phyloP scores from a whole-genome alignment of 2,329 filamentous ascomycete species.

The Pseudocercospora eumusae region DNA sequence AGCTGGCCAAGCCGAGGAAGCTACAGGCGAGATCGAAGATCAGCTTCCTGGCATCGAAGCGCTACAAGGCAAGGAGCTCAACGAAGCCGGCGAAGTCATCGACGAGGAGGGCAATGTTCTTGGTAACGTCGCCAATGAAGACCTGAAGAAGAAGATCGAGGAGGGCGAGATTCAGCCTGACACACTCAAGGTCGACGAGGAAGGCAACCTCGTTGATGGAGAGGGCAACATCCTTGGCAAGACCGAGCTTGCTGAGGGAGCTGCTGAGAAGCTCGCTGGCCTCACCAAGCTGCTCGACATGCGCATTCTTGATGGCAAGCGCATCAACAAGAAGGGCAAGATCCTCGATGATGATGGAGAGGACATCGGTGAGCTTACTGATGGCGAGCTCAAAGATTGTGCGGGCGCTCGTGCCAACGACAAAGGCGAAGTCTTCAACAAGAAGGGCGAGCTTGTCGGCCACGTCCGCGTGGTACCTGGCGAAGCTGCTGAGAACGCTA shows the following conservation, averaged over 20 bases:
- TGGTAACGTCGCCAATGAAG: slow-evolving; percentile 52
- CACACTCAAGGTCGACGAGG: slow-evolving; percentile 54
- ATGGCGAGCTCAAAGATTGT: slow-evolving; percentile 48
- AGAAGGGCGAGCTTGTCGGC: slow-evolving; percentile 53
- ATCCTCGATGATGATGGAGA: slow-evolving; percentile 55
- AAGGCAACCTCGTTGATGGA: slow-evolving; percentile 53
- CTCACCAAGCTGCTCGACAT: slow-evolving; percentile 41
- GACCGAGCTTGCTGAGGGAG: slow-evolving; percentile 53
- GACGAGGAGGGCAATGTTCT: slow-evolving; percentile 54
- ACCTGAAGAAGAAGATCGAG: slow-evolving; percentile 43
- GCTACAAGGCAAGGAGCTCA: slow-evolving; percentile 54
- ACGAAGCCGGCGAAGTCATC: slow-evolving; percentile 53
- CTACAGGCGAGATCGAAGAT: slow-evolving; percentile 45
- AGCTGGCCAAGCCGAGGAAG: slow-evolving; percentile 36
- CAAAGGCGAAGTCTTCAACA: slow-evolving; percentile 54
- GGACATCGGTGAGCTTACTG: slow-evolving; percentile 53
- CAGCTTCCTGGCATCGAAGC: slow-evolving; percentile 56
- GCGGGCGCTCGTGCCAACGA: slow-evolving; percentile 54
- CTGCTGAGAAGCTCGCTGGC: slow-evolving; percentile 51
- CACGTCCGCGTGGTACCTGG: slow-evolving; percentile 52
- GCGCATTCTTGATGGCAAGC: slow-evolving; percentile 55
- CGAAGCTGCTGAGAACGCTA: slow-evolving; percentile 54
- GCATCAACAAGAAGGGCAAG: slow-evolving; percentile 61
- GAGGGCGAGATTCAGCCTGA: slow-evolving; percentile 47
- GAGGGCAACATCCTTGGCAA: slow-evolving; percentile 55